These are phyloP conservation scores for Posidonia australis DNA, from an alignment of 106 monocot species.

Conservation along the genomic window DNA sequence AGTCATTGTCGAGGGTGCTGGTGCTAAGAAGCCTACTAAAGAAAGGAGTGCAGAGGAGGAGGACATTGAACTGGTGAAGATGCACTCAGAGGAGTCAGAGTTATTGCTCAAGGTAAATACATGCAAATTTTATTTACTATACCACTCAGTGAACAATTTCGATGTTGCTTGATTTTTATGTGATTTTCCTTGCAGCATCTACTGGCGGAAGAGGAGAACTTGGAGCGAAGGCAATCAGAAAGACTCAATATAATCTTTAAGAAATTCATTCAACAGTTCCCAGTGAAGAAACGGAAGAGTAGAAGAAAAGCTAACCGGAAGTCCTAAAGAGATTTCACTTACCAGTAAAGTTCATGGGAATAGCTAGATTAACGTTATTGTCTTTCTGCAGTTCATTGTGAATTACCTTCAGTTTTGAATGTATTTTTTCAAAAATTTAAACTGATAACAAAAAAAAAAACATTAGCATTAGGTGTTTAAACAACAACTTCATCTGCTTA, in stretches of 20 bases:
- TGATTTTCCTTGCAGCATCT: slow-evolving; percentile 3
- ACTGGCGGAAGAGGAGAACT: slow-evolving; percentile 4
- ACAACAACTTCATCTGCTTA: no score
- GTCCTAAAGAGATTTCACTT: neutral
- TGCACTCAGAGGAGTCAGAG: slow-evolving; percentile 12
- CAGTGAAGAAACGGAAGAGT: slow-evolving; percentile 1
- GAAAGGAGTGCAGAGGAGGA: slow-evolving; percentile 16
- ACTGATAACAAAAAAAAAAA: no score
- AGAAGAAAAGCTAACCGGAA: neutral
- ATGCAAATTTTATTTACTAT: neutral
- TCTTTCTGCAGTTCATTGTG: no score
- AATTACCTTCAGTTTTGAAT: no score
- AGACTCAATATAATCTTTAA: slow-evolving; percentile 8
- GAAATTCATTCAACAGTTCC: slow-evolving; percentile 8
- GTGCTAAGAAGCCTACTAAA: slow-evolving; percentile 14
- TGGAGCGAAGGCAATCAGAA: slow-evolving; percentile 13
- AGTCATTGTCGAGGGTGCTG: slow-evolving; percentile 16
- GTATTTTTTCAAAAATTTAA: no score
- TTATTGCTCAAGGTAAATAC: slow-evolving; percentile 7
- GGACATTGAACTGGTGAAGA: slow-evolving; percentile 19
- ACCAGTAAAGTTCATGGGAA: no score
- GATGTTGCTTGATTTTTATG: neutral
- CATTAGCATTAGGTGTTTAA: no score
- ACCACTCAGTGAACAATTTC: neutral
- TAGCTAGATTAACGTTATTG: no score